Base-by-base conservation (phyloP, 345 rosid genomes). In the Gossypium sturtianum region DNA sequence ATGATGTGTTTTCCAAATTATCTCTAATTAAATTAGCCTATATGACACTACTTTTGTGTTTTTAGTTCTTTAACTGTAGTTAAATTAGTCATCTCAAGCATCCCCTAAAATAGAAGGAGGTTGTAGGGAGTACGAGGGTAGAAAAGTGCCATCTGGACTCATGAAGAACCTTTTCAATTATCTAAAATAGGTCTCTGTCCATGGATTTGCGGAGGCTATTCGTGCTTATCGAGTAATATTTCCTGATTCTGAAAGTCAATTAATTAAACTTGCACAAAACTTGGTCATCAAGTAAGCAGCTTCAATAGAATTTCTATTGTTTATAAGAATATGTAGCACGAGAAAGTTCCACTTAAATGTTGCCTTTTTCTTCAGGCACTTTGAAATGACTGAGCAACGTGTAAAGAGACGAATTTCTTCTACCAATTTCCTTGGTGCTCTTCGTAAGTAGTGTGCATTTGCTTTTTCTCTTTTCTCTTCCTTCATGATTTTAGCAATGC, bases 151-250 rank as follows among this genome's bases (percentile, higher is more conserved):
- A 45, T 66, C 43, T 47, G 29, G 59, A 72, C 71, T 78, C 25
- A 73, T 20, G 73, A 66, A 62, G 65, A 3, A 44, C 54, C 58
- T 57, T 20, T 75, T 64, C 27, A 44, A 70, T 53, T 56, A 70
- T 82, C n/a, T 76, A 34, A 71, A 60, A 80, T 73, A 96, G 99
- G 90, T 83, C 79, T 89, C 91, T 69, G 87, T 90, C 72, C 87
- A 79, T 80, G 98, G 84, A 84, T 96, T 93, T 83, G 88, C 86
- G 23, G 97, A 93, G 87, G 98, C 97, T 76, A 84, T 93, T 71
- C 90, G 84, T 82, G 98, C 97, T 78, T 93, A 89, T 84, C 92
- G 83, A 77, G 91, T 88, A 75, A 96, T 96, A 82, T 96, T 96
- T 89, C 97, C 97, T 0, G 94, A 96, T 77, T 91, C 97, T n/a